phyloP scores from a whole-genome alignment of 2,329 filamentous ascomycete genomes.

The Hypoxylon rubiginosum region DNA sequence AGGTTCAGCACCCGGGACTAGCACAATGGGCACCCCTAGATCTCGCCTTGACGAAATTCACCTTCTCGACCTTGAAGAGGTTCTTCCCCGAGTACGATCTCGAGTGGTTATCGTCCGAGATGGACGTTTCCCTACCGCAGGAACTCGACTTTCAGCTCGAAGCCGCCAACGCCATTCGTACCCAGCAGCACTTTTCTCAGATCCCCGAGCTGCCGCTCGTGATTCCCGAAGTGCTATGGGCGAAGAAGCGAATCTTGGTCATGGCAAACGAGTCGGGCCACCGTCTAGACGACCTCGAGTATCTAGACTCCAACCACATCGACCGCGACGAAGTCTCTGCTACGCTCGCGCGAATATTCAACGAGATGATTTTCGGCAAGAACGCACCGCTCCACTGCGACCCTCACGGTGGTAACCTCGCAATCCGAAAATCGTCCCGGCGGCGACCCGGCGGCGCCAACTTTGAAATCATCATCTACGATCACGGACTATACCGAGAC shows the following conservation, averaged over 20 bases:
- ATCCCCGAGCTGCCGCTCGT: constrained; percentile 83
- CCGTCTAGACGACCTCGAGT: constrained; percentile 89
- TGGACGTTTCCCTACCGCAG: constrained; percentile 90
- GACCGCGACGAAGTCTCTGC: constrained; percentile 96
- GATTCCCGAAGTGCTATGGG: constrained; percentile 91
- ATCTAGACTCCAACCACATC: constrained; percentile 86
- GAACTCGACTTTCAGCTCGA: constrained; percentile 92
- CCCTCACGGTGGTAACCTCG: constrained; percentile 95
- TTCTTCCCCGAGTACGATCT: constrained; percentile 99
- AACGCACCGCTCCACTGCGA: constrained; percentile 94
- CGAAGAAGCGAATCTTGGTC: constrained; percentile 87
- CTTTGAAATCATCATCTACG: constrained; percentile 96
- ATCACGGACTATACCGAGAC: constrained; percentile 95
- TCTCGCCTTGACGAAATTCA: constrained; percentile 86
- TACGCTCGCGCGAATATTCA: constrained; percentile 91
- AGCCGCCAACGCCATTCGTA: constrained; percentile 84
- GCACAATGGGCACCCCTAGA: constrained; percentile 93
- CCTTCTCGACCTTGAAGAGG: constrained; percentile 88
- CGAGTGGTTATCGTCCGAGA: constrained; percentile 94
- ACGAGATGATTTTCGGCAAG: constrained; percentile 98
- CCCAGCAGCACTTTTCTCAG: constrained; percentile 83
- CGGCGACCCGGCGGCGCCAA: constrained; percentile 72
- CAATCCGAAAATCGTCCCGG: constrained; percentile 82
- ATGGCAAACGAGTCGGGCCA: constrained; percentile 94
- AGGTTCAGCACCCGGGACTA: constrained; percentile 92